Conservation (phyloP, 306 rosid species). For the Castanopsis chinensis region DNA sequence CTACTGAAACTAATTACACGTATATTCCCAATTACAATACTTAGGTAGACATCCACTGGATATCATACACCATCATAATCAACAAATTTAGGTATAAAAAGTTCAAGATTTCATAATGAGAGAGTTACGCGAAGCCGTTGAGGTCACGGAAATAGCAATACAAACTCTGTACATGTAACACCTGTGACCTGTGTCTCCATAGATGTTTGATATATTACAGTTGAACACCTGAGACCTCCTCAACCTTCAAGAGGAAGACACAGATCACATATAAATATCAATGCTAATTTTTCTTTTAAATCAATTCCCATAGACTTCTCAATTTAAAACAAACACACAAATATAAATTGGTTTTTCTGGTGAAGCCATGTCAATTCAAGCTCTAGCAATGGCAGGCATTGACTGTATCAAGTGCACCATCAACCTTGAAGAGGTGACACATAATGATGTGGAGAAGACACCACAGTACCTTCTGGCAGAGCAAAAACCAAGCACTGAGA, state of each 20-base stretch:
- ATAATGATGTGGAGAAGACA: neutral
- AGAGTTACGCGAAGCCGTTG: neutral
- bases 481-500: neutral
- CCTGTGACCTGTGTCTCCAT: neutral
- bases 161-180: neutral
- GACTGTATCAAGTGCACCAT: conserved; percentile 23
- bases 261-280: neutral
- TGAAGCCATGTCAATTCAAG: conserved; percentile 35
- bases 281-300: no score
- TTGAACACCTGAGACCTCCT: neutral
- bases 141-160: neutral
- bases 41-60: neutral
- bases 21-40: neutral
- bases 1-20: neutral
- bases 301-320: no score
- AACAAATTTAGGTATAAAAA: neutral
- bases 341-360: no score
- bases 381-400: conserved; percentile 54
- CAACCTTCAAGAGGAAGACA: neutral
- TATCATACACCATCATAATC: neutral
- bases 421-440: conserved; percentile 21
- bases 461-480: conserved; percentile 18
- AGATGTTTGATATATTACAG: neutral
- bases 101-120: neutral
- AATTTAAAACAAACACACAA: no score